Evolutionary conservation across 192 early-diverging fungal genomes (phyloP), one percentile per base, ranked within the genome.

Genomic region (Coemansia sp.): DNA sequence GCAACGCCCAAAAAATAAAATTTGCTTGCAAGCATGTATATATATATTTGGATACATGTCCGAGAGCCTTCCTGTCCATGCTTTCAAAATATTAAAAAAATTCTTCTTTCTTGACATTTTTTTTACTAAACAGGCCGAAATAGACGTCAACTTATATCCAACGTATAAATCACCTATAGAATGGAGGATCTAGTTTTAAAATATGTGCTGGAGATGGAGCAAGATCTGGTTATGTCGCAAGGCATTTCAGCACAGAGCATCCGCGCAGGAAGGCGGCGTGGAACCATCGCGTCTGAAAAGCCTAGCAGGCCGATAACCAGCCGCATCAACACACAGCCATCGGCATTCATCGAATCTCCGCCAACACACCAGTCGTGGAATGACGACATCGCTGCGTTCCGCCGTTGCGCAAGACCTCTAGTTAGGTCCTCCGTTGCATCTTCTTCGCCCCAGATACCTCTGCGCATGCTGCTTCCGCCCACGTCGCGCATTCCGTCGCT

Each of bases 241-340:
- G 77, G 77, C 6, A 80, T 74, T 29, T 58, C 65, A 10, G 77
- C 77, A 2, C 77, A 80, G 36, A 59, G 67, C 19, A 58, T 46
- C 4, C 77, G 77, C 35, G 53, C 56, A 7, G 49, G 66, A 56
- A 72, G 69, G 45, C 76, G 67, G 34, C 55, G 65, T 2, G 48
- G 59, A 25, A 60, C 47, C 32, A 28, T 52, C 19, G 52, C 52
- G 18, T 29, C 47, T 20, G 42, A 34, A 22, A 35, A 23, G 25
- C 65, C 36, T 19, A 54, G 27, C 30, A 48, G 35, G 11, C 32
- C 36, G 49, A 27, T 35, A 8, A 55, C 49, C 9, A 51, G 20
- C 22, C 25, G 23, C 22, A 19, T 27, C 28, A 29, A 4, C 53
- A 55, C 54, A 42, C 14, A 16, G 8, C 14, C 39, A 42, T 5